Percentiles rank a stretch among this genome's conserved stretches.
Conservation (phyloP, 805 yeast species). For the Wickerhamomyces pijperi region DNA sequence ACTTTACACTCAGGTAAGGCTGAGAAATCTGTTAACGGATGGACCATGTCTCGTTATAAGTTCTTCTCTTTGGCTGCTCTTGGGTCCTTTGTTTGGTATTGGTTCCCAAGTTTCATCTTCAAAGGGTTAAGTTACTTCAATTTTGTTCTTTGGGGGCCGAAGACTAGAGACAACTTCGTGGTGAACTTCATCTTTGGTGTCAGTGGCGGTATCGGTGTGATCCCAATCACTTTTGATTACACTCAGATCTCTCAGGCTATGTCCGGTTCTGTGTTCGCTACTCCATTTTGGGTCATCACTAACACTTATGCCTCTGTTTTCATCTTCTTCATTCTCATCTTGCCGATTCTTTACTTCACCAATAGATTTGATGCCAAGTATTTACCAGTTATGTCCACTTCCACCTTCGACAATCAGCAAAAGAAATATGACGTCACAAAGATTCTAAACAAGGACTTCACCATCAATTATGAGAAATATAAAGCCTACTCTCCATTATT, state of each 20-base stretch:
- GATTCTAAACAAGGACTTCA: constrained; percentile 31
- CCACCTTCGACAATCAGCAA: constrained; percentile 38
- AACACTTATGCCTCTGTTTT: constrained; percentile 36
- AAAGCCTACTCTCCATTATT: constrained; percentile 45
- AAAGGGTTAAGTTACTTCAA: constrained; percentile 51
- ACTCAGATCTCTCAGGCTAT: constrained; percentile 34
- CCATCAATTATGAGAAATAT: constrained; percentile 33
- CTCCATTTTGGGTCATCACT: constrained; percentile 32
- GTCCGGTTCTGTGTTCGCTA: constrained; percentile 47
- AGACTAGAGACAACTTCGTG: constrained; percentile 35
- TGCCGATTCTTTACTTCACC: constrained; percentile 39
- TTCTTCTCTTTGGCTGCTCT: constrained; percentile 34
- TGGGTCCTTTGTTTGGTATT: constrained; percentile 42
- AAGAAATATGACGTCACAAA: constrained; percentile 32
- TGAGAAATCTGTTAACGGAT: constrained; percentile 36
- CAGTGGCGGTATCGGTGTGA: constrained; percentile 38
- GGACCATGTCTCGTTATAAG: constrained; percentile 41
- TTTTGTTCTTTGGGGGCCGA: constrained; percentile 23
- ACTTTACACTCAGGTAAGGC: constrained; percentile 30
- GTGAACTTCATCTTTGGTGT: constrained; percentile 57
- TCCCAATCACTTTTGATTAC: constrained; percentile 50
- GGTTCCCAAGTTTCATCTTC: constrained; percentile 60
- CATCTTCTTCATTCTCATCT: constrained; percentile 35
- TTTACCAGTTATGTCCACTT: constrained; percentile 44
- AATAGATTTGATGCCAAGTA: constrained; percentile 50